Conservation (phyloP, 78 protist genomes). For the Anaeramoeba flamelloides region DNA sequence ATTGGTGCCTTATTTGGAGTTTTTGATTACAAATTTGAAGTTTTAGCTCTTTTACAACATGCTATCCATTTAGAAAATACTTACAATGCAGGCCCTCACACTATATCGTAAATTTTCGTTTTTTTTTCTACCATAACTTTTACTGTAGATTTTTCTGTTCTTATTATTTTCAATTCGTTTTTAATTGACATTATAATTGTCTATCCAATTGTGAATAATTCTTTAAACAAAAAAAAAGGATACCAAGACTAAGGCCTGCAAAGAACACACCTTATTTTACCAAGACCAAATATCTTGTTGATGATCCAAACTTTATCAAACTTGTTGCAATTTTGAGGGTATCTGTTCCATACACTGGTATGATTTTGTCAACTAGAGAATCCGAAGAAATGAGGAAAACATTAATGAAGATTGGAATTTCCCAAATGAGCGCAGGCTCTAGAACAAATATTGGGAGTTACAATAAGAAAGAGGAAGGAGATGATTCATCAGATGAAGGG, state of each 20-base stretch:
- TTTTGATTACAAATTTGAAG: constrained; percentile 5
- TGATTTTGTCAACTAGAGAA: constrained; percentile 8
- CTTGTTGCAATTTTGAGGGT: constrained; percentile 5
- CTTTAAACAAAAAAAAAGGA: no score
- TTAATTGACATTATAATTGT: no score
- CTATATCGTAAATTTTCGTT: no score
- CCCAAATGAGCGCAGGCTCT: constrained; percentile 12
- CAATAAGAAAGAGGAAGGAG: background rate
- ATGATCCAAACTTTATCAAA: constrained; percentile 4
- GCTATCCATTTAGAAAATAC: background rate
- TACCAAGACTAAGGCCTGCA: constrained; percentile 5
- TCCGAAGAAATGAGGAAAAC: background rate
- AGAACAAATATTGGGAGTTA: constrained; percentile 6
- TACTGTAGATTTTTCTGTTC: no score
- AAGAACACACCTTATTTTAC: background rate
- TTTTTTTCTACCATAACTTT: no score
- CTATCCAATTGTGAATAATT: no score
- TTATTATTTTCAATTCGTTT: no score
- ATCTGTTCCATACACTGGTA: constrained; percentile 16
- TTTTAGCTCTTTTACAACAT: constrained; percentile 10
- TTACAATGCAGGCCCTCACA: constrained; percentile 17
- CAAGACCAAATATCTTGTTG: background rate
- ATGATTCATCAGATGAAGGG: no score
- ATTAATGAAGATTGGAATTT: background rate
- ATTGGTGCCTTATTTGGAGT: constrained; percentile 11